Conservation (phyloP, 306 rosid genomes). For the Sphenostylis stenocarpa region DNA sequence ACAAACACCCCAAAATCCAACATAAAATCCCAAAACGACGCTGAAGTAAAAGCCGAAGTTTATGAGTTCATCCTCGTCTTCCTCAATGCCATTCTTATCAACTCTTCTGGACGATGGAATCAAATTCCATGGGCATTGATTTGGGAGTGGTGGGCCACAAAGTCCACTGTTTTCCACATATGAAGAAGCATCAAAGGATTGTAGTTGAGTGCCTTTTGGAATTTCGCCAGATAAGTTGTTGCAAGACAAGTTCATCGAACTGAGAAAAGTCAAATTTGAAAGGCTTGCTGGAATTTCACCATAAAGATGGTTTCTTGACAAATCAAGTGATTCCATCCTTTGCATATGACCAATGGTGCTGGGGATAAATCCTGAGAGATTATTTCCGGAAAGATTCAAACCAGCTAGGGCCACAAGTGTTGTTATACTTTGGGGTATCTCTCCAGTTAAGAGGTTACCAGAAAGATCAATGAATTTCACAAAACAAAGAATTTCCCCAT, state of each 20-base stretch:
- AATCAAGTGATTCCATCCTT: constrained; percentile 30
- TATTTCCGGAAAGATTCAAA: constrained; percentile 39
- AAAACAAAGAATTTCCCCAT: constrained; percentile 33
- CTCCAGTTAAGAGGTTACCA: constrained; percentile 28
- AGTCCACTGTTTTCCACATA: constrained; percentile 24
- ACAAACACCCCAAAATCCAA: constrained; percentile 44
- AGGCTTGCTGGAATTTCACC: constrained; percentile 8
- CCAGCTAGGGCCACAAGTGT: constrained; percentile 23
- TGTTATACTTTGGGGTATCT: constrained; percentile 32
- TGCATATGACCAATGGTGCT: constrained; percentile 28
- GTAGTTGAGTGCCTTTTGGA: constrained; percentile 18
- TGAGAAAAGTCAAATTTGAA: background rate
- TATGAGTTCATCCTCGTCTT: background rate
- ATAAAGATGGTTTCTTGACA: constrained; percentile 24
- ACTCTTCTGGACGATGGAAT: background rate
- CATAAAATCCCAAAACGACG: background rate
- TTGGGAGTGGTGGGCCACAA: constrained; percentile 35
- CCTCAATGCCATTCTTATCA: background rate
- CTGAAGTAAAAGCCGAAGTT: constrained; percentile 25
- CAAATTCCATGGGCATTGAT: background rate
- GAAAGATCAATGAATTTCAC: constrained; percentile 43
- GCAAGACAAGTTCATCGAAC: constrained; percentile 2
- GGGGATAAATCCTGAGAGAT: constrained; percentile 36
- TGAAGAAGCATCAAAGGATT: constrained; percentile 17
- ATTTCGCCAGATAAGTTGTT: constrained; percentile 23